These are phyloP conservation scores for Lactifluus piperatus DNA, from an alignment of 768 basidiomycete genomes.

Conservation along the genomic window DNA sequence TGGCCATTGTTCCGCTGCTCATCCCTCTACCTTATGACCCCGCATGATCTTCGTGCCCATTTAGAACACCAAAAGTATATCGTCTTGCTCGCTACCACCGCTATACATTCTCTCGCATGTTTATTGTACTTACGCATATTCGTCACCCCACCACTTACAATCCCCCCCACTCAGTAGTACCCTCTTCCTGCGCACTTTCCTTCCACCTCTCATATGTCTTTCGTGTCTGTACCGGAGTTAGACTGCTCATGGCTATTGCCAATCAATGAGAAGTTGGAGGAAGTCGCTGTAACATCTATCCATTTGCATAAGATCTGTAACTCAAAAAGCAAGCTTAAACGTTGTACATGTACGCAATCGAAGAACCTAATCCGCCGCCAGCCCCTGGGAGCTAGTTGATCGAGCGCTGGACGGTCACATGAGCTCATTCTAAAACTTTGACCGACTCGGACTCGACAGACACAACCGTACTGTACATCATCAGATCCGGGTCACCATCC, in stretches of 20 bases:
- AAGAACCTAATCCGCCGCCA: too few relatives aligned
- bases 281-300: neutral
- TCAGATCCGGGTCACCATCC: too few relatives aligned
- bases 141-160: neutral
- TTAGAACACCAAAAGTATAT: slow-evolving; percentile 20
- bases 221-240: neutral
- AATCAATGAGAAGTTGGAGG: neutral
- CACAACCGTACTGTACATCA: too few relatives aligned
- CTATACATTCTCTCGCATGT: slow-evolving; percentile 10
- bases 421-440: too few relatives aligned
- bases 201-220: neutral
- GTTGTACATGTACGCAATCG: too few relatives aligned
- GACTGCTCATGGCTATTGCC: neutral
- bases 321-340: too few relatives aligned
- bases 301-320: neutral
- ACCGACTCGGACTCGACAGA: too few relatives aligned
- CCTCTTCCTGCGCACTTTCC: neutral
- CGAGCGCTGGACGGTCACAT: too few relatives aligned
- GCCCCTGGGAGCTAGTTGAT: too few relatives aligned
- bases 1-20: neutral
- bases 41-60: slow-evolving; percentile 10
- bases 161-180: slow-evolving; percentile 20
- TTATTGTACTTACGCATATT: slow-evolving; percentile 18
- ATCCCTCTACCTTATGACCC: slow-evolving; percentile 8
- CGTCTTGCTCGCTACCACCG: slow-evolving; percentile 8